Evolutionary conservation across 768 basidiomycete species (phyloP).

Genomic region (Boletus reticuloceps): DNA sequence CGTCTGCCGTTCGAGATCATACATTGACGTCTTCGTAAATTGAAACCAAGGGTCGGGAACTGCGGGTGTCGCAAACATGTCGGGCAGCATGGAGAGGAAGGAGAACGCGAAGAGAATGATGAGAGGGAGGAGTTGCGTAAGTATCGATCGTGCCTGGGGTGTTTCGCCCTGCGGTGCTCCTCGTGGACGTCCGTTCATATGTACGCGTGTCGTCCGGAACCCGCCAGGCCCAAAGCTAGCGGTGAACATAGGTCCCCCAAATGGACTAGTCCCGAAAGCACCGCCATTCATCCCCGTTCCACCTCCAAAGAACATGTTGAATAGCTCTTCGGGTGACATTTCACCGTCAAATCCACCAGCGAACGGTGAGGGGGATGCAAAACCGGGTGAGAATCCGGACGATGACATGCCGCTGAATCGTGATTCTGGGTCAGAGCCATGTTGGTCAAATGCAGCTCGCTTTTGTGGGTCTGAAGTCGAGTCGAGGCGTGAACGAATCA

Average conservation of each 20-base stretch:
- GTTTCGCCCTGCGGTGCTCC: slow-evolving; percentile 36
- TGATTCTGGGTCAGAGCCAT: slow-evolving; percentile 87
- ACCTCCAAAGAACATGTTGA: slow-evolving; percentile 97
- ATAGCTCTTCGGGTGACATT: slow-evolving; percentile 92
- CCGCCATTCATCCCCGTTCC: slow-evolving; percentile 44
- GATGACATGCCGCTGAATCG: slow-evolving; percentile 71
- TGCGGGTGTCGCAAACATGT: slow-evolving; percentile 61
- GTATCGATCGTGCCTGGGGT: slow-evolving; percentile 52
- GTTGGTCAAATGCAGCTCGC: slow-evolving; percentile 79
- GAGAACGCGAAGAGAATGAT: slow-evolving; percentile 84
- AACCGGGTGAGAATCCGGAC: slow-evolving; percentile 47
- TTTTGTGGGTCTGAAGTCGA: slow-evolving; percentile 71
- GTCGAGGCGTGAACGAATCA: slow-evolving; percentile 4
- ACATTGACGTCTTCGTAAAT: slow-evolving; percentile 59
- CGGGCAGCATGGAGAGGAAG: slow-evolving; percentile 76
- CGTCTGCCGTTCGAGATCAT: slow-evolving; percentile 72
- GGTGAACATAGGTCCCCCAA: slow-evolving; percentile 58
- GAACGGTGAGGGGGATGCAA: slow-evolving; percentile 48
- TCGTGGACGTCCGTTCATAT: slow-evolving; percentile 37
- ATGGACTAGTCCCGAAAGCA: slow-evolving; percentile 56
- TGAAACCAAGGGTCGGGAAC: slow-evolving; percentile 80
- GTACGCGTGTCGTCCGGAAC: slow-evolving; percentile 67
- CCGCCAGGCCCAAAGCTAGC: slow-evolving; percentile 80
- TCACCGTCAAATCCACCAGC: slow-evolving; percentile 70
- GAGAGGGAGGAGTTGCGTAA: slow-evolving; percentile 82